A percentile compares a stretch with the other conserved stretches of the same genome.
Conservation (phyloP, 1,284 basidiomycete species). For the Neolentinus lepideus region DNA sequence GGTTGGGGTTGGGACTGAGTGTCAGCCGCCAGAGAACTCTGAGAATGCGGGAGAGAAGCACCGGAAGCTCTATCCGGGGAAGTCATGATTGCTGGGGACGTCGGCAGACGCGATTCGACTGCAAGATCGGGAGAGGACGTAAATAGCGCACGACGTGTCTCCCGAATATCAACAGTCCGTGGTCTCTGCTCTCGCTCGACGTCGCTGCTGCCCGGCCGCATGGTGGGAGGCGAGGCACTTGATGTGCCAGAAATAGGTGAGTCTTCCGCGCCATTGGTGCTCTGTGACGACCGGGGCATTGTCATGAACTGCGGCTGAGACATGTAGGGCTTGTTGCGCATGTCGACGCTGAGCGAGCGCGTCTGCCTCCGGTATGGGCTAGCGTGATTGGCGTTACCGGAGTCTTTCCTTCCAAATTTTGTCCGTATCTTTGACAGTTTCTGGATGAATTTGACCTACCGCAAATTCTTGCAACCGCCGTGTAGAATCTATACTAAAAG, state of each 20-base stretch:
- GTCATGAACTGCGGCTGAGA: background rate
- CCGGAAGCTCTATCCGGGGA: background rate
- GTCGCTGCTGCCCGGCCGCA: background rate
- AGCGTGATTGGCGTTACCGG: background rate
- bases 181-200: background rate
- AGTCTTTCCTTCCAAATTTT: background rate
- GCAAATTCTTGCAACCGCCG: background rate
- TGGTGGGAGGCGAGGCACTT: background rate
- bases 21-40: background rate
- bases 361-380: background rate
- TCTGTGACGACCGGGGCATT: background rate
- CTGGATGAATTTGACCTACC: background rate
- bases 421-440: background rate
- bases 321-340: background rate
- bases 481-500: too few species aligned
- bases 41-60: background rate
- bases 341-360: background rate
- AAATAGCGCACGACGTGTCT: background rate
- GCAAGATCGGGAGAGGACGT: background rate
- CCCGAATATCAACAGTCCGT: background rate
- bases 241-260: background rate
- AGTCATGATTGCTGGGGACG: too few species aligned
- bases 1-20: background rate
- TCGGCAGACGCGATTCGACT: background rate
- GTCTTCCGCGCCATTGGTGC: background rate